phyloP scores from a whole-genome alignment of 1,284 basidiomycete genomes.

The Phlebopus sp. region DNA sequence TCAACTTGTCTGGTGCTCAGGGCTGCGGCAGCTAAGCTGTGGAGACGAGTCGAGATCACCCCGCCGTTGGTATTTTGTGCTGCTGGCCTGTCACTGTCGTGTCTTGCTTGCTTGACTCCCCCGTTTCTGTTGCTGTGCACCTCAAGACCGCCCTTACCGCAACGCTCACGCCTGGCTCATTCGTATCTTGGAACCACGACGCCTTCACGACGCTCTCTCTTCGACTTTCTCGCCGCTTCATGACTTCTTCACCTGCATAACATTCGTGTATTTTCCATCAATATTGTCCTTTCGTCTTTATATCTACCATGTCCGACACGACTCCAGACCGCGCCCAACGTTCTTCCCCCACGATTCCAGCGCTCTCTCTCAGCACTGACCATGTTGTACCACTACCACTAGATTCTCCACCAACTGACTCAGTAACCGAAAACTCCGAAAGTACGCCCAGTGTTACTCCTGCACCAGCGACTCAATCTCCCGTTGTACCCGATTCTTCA shows the following conservation, averaged over 20 bases:
- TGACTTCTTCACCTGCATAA: constrained; percentile 16
- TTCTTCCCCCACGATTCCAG: constrained; percentile 13
- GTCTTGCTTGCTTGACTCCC: no score
- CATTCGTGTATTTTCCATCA: constrained; percentile 14
- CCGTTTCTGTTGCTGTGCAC: no score
- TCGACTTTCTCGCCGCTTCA: not conserved
- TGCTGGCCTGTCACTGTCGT: no score
- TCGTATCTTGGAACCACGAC: no score
- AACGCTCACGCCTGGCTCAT: no score
- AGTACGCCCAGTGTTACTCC: constrained; percentile 13
- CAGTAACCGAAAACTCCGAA: constrained; percentile 22
- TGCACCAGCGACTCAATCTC: constrained; percentile 23
- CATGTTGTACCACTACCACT: constrained; percentile 26
- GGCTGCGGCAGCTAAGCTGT: no score
- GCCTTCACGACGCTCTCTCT: no score
- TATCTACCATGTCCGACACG: constrained; percentile 21
- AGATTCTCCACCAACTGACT: constrained; percentile 25
- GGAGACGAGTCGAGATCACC: no score
- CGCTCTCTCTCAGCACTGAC: constrained; percentile 14
- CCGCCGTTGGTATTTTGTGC: no score
- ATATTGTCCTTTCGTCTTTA: constrained; percentile 9
- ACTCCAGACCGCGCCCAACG: constrained; percentile 24
- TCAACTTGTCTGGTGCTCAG: no score
- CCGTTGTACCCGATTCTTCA: constrained; percentile 19
- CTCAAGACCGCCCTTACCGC: no score